Base-by-base conservation (phyloP, 768 basidiomycete genomes). In the Rhizopogon vulgaris region DNA sequence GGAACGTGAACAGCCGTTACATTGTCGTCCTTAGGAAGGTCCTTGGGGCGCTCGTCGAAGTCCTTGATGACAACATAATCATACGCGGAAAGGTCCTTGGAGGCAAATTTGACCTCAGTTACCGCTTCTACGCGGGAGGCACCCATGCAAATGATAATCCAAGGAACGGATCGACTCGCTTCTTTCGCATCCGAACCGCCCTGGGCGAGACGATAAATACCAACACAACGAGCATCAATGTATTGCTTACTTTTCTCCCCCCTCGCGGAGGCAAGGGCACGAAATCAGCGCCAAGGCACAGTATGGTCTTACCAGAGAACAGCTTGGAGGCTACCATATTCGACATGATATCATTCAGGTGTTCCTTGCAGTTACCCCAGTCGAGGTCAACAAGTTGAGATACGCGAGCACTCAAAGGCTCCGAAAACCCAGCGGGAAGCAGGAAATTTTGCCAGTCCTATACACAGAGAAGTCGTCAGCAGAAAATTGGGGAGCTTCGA, bases 131-230 rank as follows among this genome's bases (percentile, higher is more conserved):
- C 84, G 11, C 69, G 72, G 6, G 70, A 67, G 0, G 92, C 89
- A 1, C 91, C 90, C 83, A 94, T 89, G 28, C 80, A 79, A 39
- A 90, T 66, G 34, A 91, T 77, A 54, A 94, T 86, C 47, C 79
- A 80, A 22, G 77, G 80, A 56, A 82, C 78, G 41, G 62, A 71
- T 58, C 73, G 75, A 52, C 70, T 73, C 8, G 71, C 71, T 54
- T 72, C 72, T 61, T 68, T 66, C 14, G 62, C 51, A 17, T 69
- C 68, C 1, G 54, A 15, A 7, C 36, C 11, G 46, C 52, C 61
- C 69, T 72, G 50, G 41, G 4, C 14, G 25, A 39, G 22, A 27
- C 15, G 18, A 36, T 41, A 18, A 15, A 24, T 61, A 55, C 43
- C 51, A 39, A 18, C 17, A 12, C 18, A 8, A 15, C 14, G 6